These are phyloP conservation scores for Chimonanthus praecox DNA, from an alignment of 164 flowering plant genomes.

Conservation along the genomic window DNA sequence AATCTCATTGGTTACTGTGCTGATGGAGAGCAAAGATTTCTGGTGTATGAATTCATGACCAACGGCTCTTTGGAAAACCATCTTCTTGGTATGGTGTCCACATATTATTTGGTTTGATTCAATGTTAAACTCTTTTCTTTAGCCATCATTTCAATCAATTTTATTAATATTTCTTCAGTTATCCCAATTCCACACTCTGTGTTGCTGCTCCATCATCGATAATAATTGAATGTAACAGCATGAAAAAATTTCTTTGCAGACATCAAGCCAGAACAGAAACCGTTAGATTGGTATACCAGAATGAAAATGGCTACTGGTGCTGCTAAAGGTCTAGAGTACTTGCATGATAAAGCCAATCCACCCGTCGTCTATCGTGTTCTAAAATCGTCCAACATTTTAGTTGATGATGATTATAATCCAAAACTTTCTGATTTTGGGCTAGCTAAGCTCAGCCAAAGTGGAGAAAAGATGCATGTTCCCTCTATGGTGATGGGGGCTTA, in stretches of 20 bases:
- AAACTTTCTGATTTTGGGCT: conserved; percentile 63
- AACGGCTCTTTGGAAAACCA: conserved; percentile 34
- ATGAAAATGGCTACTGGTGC: conserved; percentile 58
- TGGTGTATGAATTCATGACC: conserved; percentile 34
- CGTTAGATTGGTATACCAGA: conserved; percentile 47
- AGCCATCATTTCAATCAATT: not conserved
- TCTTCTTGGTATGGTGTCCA: conserved; percentile 23
- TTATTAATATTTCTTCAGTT: too few species aligned
- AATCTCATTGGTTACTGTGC: conserved; percentile 38
- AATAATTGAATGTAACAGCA: not conserved
- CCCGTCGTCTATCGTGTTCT: conserved; percentile 62
- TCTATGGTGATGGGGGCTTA: conserved; percentile 66
- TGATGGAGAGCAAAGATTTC: conserved; percentile 37
- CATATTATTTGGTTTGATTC: not conserved
- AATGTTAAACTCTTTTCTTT: not conserved
- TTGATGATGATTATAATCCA: conserved; percentile 42
- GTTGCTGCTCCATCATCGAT: not conserved
- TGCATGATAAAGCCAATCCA: conserved; percentile 59
- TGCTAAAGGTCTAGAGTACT: conserved; percentile 57
- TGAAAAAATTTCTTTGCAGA: conserved; percentile 22
- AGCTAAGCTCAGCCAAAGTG: conserved; percentile 47
- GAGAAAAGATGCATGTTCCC: conserved; percentile 35
- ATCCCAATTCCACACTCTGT: not conserved
- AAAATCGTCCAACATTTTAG: conserved; percentile 55
- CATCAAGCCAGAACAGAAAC: conserved; percentile 17